Conservation (phyloP, 169 alveolate species). For the Cryptosporidium bovis region DNA sequence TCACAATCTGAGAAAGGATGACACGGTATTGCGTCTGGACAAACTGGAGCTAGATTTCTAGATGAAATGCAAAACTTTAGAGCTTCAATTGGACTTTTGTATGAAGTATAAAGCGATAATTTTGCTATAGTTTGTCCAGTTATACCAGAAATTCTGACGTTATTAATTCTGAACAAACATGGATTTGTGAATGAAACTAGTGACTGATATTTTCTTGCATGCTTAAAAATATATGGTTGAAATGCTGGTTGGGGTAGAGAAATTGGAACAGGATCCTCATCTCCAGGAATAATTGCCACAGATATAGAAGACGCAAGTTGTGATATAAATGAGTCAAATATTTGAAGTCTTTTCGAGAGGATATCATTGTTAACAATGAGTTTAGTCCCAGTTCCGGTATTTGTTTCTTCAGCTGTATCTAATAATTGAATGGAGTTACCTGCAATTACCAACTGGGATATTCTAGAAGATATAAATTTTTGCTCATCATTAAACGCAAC, state of each 20-base stretch:
- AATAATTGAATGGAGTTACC: constrained; percentile 31
- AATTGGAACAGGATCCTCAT: constrained; percentile 66
- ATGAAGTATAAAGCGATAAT: constrained; percentile 19
- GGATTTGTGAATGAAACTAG: constrained; percentile 49
- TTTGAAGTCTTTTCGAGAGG: constrained; percentile 18
- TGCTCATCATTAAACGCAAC: constrained; percentile 16
- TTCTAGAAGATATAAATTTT: constrained; percentile 47
- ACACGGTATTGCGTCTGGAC: constrained; percentile 60
- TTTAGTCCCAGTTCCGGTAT: constrained; percentile 64
- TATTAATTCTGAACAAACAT: constrained; percentile 27
- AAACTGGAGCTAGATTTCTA: constrained; percentile 54
- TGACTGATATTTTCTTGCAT: constrained; percentile 36
- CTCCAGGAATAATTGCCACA: constrained; percentile 49
- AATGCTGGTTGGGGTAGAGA: constrained; percentile 63
- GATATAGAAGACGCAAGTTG: constrained; percentile 52
- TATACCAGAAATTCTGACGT: constrained; percentile 31
- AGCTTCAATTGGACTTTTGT: constrained; percentile 44
- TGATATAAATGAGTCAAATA: constrained; percentile 44
- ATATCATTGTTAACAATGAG: constrained; percentile 41
- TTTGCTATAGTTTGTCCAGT: constrained; percentile 48
- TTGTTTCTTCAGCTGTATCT: constrained; percentile 67
- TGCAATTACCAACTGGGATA: constrained; percentile 47
- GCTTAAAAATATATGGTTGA: constrained; percentile 40
- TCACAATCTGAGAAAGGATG: constrained; percentile 53
- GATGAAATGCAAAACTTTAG: constrained; percentile 57